phyloP scores from a whole-genome alignment of 2,329 filamentous ascomycete species.

The Xylaria sp. region DNA sequence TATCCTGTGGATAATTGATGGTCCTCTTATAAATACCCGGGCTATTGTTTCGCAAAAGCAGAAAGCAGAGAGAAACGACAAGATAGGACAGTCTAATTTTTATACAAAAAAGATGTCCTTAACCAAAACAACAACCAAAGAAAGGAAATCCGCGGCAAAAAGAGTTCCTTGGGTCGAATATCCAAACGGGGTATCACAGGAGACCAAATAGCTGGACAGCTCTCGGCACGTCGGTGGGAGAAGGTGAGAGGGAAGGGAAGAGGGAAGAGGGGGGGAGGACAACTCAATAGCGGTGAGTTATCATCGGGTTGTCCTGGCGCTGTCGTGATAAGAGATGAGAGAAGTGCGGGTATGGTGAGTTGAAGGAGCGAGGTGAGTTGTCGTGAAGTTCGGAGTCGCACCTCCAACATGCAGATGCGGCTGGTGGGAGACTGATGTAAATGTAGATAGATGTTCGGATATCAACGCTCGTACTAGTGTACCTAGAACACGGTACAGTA shows the following conservation, averaged over 20 bases:
- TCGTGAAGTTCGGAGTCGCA: constrained; percentile 23
- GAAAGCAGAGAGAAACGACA: constrained; percentile 43
- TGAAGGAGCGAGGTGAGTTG: constrained; percentile 22
- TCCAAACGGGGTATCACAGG: constrained; percentile 52
- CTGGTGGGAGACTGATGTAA: constrained; percentile 37
- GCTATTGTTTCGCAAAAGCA: constrained; percentile 35
- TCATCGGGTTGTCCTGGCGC: constrained; percentile 25
- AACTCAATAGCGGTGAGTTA: constrained; percentile 26
- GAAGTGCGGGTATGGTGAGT: constrained; percentile 6
- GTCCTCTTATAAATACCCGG: constrained; percentile 34
- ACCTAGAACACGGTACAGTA: constrained; percentile 1
- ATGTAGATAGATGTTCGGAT: constrained; percentile 34
- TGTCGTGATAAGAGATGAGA: constrained; percentile 14
- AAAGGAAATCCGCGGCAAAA: constrained; percentile 33
- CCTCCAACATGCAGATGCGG: constrained; percentile 29
- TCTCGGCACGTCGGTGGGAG: constrained; percentile 32
- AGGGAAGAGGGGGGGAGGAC: constrained; percentile 9
- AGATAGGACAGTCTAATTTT: constrained; percentile 34
- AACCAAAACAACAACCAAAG: constrained; percentile 38
- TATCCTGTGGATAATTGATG: constrained; percentile 46
- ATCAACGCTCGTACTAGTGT: constrained; percentile 33
- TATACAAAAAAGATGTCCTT: constrained; percentile 37
- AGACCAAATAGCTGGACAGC: constrained; percentile 23
- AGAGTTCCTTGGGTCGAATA: constrained; percentile 46
- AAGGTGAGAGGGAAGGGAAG: constrained; percentile 26